phyloP scores from a whole-genome alignment of 768 basidiomycete genomes.

The Pleurotus salmoneostramineus region DNA sequence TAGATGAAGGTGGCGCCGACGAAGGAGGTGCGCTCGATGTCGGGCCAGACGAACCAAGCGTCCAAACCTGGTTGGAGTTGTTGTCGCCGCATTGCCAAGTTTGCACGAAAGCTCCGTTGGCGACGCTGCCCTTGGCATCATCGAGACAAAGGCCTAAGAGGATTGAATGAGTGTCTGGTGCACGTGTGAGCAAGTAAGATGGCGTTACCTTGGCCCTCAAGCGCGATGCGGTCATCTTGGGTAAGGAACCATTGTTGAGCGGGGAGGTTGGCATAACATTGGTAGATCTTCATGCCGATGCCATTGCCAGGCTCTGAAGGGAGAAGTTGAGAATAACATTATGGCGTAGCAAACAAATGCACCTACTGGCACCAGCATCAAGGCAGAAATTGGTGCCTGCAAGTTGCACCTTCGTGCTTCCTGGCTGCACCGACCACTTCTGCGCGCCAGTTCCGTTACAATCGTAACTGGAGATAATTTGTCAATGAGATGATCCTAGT shows the following conservation, averaged over 20 bases:
- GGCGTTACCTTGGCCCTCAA: constrained; percentile 12
- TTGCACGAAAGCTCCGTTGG: constrained; percentile 24
- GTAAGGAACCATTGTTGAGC: constrained; percentile 3
- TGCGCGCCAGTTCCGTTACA: background rate
- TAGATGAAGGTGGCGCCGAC: too few relatives aligned
- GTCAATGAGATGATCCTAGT: too few relatives aligned
- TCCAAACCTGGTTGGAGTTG: constrained; percentile 27
- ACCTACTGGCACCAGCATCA: background rate
- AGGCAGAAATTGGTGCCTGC: background rate
- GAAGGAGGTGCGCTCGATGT: too few relatives aligned
- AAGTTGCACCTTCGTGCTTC: background rate
- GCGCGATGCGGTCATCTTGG: background rate
- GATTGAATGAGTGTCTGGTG: background rate
- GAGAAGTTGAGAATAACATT: too few relatives aligned
- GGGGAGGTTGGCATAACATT: constrained; percentile 2
- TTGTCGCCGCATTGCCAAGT: constrained; percentile 21
- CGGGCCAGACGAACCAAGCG: background rate
- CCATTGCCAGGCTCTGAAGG: background rate
- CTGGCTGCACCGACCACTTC: background rate
- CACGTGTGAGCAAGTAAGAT: too few relatives aligned
- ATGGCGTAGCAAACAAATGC: background rate
- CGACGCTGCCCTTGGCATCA: constrained; percentile 21
- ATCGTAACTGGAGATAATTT: background rate
- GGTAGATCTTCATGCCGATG: background rate
- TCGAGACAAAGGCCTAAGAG: constrained; percentile 22